Evolutionary conservation across 2,329 filamentous ascomycete genomes (phyloP).

Genomic region (Calonectria pauciramosa): DNA sequence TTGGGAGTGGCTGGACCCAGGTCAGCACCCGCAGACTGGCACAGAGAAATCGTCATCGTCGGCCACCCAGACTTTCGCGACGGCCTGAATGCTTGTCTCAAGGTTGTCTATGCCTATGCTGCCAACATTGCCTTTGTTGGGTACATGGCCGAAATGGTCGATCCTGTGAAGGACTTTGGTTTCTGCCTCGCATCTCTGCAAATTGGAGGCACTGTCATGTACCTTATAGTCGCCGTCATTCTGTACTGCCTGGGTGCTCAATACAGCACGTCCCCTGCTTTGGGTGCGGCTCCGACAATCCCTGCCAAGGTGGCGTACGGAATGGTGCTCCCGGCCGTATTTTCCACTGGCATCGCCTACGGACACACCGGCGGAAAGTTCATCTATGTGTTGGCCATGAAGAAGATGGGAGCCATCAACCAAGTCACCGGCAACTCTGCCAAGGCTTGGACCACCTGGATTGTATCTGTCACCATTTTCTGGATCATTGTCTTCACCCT

Average conservation of each 20-base stretch:
- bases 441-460: conserved; percentile 46
- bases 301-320: conserved; percentile 47
- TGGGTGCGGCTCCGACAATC: conserved; percentile 38
- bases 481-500: conserved; percentile 45
- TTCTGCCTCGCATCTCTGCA: conserved; percentile 41
- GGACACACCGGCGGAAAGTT: conserved; percentile 47
- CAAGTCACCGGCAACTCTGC: conserved; percentile 39
- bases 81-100: conserved; percentile 39
- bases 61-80: conserved; percentile 40
- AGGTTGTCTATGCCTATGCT: conserved; percentile 45
- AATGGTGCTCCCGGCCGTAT: conserved; percentile 41
- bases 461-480: conserved; percentile 37
- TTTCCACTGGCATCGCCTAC: conserved; percentile 41
- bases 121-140: conserved; percentile 45
- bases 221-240: conserved; percentile 39
- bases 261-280: conserved; percentile 39
- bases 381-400: conserved; percentile 37
- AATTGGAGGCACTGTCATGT: conserved; percentile 42
- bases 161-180: conserved; percentile 38
- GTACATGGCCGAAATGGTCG: conserved; percentile 45
- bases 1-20: conserved; percentile 36
- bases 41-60: conserved; percentile 37
- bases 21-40: conserved; percentile 35
- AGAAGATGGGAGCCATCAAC: conserved; percentile 33
- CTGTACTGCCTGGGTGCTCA: conserved; percentile 44